Percentiles rank a stretch among this genome's conserved stretches.
These are phyloP conservation scores for Eucalyptus urophylla DNA, from an alignment of 345 rosid genomes.

Conservation along the genomic window DNA sequence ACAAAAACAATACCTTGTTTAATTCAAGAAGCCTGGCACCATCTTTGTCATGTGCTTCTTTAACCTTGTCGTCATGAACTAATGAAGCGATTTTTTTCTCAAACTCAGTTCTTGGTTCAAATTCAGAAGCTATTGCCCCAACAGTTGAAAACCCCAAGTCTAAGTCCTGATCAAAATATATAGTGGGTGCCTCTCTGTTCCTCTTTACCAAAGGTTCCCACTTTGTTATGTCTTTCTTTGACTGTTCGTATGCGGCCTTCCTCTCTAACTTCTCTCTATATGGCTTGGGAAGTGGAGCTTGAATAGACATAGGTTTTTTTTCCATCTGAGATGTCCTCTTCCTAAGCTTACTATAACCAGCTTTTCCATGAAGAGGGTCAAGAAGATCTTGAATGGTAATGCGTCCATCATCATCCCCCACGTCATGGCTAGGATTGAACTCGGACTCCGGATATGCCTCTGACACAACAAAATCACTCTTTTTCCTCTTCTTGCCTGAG, in stretches of 20 bases:
- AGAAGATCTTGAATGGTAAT: constrained; percentile 57
- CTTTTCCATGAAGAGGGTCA: constrained; percentile 48
- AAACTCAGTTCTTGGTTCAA: constrained; percentile 87
- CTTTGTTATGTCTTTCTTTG: constrained; percentile 52
- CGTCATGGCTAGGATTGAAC: constrained; percentile 75
- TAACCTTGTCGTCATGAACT: constrained; percentile 42
- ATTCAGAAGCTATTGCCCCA: constrained; percentile 88
- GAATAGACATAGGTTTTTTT: constrained; percentile 39
- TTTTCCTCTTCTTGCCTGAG: constrained; percentile 51
- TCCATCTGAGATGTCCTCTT: constrained; percentile 38
- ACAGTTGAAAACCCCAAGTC: constrained; percentile 71
- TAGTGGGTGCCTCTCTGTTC: constrained; percentile 80
- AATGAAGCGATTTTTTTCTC: constrained; percentile 87
- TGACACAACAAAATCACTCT: constrained; percentile 24
- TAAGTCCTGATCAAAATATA: constrained; percentile 63
- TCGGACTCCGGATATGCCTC: constrained; percentile 90
- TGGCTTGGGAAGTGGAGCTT: constrained; percentile 70
- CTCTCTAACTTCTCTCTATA: constrained; percentile 70
- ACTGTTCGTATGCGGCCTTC: constrained; percentile 40
- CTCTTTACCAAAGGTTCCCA: constrained; percentile 77
- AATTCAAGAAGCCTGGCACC: constrained; percentile 81
- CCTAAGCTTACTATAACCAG: constrained; percentile 44
- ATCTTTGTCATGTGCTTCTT: constrained; percentile 74
- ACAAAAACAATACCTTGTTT: constrained; percentile 39
- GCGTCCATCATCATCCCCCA: constrained; percentile 56